Percentiles rank a stretch among this genome's conserved stretches.
Conservation (phyloP, 768 basidiomycete species). For the Lactifluus rugatus region DNA sequence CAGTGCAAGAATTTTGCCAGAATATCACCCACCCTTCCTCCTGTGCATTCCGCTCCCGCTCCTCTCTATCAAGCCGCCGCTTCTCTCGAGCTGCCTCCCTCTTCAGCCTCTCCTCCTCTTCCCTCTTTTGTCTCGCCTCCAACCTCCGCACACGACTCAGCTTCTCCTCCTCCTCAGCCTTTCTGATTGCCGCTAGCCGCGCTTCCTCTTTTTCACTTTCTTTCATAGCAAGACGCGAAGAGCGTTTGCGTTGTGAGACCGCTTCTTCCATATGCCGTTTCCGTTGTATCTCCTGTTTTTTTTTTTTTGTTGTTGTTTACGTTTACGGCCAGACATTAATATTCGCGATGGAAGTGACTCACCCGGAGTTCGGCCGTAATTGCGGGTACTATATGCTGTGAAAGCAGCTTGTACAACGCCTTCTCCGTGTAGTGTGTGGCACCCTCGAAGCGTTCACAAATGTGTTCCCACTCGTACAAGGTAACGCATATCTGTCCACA, state of each 20-base stretch:
- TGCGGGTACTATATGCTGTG: slow-evolving; percentile 57
- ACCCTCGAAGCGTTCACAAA: slow-evolving; percentile 64
- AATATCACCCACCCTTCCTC: slow-evolving; percentile 8
- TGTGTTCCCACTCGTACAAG: slow-evolving; percentile 75
- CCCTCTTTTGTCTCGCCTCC: slow-evolving; percentile 31
- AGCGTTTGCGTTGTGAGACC: slow-evolving; percentile 78
- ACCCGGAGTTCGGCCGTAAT: slow-evolving; percentile 62
- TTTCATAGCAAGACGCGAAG: slow-evolving; percentile 74
- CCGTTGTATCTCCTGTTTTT: slow-evolving; percentile 47
- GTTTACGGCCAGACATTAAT: not conserved
- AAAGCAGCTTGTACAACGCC: slow-evolving; percentile 59
- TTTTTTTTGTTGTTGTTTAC: not conserved
- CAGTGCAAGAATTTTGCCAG: not conserved
- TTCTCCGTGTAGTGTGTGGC: slow-evolving; percentile 76
- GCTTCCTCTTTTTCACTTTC: slow-evolving; percentile 76
- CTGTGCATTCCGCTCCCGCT: slow-evolving; percentile 12
- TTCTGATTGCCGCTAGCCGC: slow-evolving; percentile 44
- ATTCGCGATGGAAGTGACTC: slow-evolving; percentile 19
- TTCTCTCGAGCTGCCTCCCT: slow-evolving; percentile 54
- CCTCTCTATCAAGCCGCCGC: slow-evolving; percentile 30
- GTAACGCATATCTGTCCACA: slow-evolving; percentile 64
- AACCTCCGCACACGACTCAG: slow-evolving; percentile 48
- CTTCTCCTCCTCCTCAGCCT: slow-evolving; percentile 60
- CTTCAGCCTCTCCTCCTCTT: slow-evolving; percentile 32
- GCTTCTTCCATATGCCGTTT: slow-evolving; percentile 63